phyloP scores from a whole-genome alignment of 495 filamentous ascomycete species.

The Penicillium odoratum region DNA sequence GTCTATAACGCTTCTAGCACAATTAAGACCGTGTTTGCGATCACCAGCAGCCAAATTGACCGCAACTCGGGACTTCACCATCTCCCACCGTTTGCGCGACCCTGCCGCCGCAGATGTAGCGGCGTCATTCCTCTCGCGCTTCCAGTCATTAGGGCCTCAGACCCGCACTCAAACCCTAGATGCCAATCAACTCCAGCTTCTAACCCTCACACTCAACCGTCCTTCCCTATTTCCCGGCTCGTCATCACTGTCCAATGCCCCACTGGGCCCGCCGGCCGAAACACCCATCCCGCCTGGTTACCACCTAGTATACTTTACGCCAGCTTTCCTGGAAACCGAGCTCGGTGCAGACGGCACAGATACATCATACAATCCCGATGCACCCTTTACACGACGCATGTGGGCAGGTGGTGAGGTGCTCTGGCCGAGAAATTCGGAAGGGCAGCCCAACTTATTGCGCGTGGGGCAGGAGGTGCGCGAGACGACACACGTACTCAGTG shows the following conservation, averaged over 20 bases:
- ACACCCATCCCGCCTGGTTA: conserved; percentile 62
- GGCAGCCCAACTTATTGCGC: conserved; percentile 41
- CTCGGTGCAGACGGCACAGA: conserved; percentile 75
- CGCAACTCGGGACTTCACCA: conserved; percentile 3
- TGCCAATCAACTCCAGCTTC: conserved; percentile 57
- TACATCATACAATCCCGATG: conserved; percentile 62
- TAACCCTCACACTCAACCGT: conserved; percentile 54
- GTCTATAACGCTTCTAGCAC: background rate
- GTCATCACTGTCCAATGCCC: conserved; percentile 31
- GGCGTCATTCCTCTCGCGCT: conserved; percentile 42
- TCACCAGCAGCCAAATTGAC: background rate
- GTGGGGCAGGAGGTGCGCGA: conserved; percentile 58
- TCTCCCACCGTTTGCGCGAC: background rate
- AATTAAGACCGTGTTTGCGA: background rate
- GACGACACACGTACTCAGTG: conserved; percentile 53
- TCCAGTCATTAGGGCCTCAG: conserved; percentile 44
- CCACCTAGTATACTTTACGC: conserved; percentile 73
- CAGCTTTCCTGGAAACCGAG: conserved; percentile 49
- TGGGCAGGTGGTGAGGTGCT: conserved; percentile 71
- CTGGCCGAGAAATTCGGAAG: conserved; percentile 44
- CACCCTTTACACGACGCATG: conserved; percentile 67
- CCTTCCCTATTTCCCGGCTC: conserved; percentile 36
- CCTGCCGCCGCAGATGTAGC: conserved; percentile 33
- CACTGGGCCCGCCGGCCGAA: conserved; percentile 24
- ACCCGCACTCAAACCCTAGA: conserved; percentile 52